Evolutionary conservation across 176 grass and related monocot species (phyloP).

Genomic region (Chrysopogon serrulatus): DNA sequence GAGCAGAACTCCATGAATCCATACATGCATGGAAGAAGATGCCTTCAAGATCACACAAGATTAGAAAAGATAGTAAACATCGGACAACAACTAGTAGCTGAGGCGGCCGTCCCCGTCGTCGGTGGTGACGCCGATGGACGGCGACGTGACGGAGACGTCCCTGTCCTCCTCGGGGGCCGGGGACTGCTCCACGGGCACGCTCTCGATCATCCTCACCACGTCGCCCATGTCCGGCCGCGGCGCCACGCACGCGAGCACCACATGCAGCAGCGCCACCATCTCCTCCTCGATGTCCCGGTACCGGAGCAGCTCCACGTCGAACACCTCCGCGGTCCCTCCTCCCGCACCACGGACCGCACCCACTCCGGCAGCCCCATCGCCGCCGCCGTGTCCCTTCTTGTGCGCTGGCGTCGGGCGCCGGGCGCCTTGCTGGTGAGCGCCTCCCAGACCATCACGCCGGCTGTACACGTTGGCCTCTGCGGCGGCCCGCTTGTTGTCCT

Average conservation of each 20-base stretch:
- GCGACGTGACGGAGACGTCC: slow-evolving; percentile 35
- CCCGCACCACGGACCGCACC: slow-evolving; percentile 63
- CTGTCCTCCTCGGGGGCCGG: slow-evolving; percentile 42
- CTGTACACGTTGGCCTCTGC: slow-evolving; percentile 59
- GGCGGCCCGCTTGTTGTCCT: slow-evolving; percentile 32
- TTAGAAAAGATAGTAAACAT: background rate
- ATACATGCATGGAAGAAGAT: background rate
- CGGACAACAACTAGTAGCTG: slow-evolving; percentile 22
- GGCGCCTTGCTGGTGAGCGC: slow-evolving; percentile 61
- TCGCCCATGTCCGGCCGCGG: slow-evolving; percentile 52
- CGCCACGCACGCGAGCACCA: slow-evolving; percentile 44
- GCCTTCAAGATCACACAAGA: background rate
- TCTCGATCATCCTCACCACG: slow-evolving; percentile 78
- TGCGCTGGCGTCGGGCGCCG: too few species aligned
- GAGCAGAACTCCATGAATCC: too few species aligned
- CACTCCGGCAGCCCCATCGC: slow-evolving; percentile 22
- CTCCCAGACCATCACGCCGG: slow-evolving; percentile 59
- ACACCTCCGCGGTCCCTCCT: slow-evolving; percentile 70
- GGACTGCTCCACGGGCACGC: slow-evolving; percentile 50
- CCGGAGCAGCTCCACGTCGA: slow-evolving; percentile 61
- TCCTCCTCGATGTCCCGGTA: slow-evolving; percentile 56
- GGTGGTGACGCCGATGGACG: slow-evolving; percentile 33
- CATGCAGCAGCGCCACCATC: slow-evolving; percentile 57
- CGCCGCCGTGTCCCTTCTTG: background rate
- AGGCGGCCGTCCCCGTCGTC: slow-evolving; percentile 30